These are phyloP conservation scores for Breviolum minutum DNA, from an alignment of 73 alveolate genomes.

Conservation along the genomic window DNA sequence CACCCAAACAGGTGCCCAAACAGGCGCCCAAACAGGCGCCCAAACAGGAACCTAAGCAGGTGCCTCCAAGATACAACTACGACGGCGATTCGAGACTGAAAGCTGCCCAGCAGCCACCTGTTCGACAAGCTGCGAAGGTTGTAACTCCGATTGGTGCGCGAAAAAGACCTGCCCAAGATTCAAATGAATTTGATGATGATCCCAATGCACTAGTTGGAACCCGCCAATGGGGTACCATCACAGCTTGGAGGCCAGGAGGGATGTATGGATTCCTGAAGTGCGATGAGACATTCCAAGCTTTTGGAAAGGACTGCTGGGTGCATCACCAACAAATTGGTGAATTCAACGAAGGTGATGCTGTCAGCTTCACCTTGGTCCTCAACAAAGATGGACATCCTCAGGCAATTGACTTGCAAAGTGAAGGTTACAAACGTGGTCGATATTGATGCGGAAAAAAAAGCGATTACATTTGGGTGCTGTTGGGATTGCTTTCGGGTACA, in stretches of 20 bases:
- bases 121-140: no score
- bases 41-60: no score
- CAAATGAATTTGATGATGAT: neutral
- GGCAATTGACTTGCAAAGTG: neutral
- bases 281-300: conserved; percentile 5
- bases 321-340: conserved; percentile 34
- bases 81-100: no score
- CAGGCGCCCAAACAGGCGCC: no score
- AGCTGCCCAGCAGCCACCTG: no score
- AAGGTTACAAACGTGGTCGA: conserved; percentile 5
- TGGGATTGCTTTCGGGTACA: no score
- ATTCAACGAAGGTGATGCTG: neutral
- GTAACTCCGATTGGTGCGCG: neutral
- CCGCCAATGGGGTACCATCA: neutral
- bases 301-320: conserved; percentile 42
- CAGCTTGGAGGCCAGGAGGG: conserved; percentile 30
- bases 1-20: no score
- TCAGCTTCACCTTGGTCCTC: conserved; percentile 3
- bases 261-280: conserved; percentile 23
- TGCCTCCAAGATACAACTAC: no score
- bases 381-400: conserved; percentile 38
- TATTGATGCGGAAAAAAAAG: neutral
- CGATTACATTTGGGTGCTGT: neutral
- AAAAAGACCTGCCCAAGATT: neutral
- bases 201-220: neutral